A percentile compares a stretch with the other conserved stretches of the same genome.
phyloP scores from a whole-genome alignment of 1,284 basidiomycete species.

The Tilletia horrida region DNA sequence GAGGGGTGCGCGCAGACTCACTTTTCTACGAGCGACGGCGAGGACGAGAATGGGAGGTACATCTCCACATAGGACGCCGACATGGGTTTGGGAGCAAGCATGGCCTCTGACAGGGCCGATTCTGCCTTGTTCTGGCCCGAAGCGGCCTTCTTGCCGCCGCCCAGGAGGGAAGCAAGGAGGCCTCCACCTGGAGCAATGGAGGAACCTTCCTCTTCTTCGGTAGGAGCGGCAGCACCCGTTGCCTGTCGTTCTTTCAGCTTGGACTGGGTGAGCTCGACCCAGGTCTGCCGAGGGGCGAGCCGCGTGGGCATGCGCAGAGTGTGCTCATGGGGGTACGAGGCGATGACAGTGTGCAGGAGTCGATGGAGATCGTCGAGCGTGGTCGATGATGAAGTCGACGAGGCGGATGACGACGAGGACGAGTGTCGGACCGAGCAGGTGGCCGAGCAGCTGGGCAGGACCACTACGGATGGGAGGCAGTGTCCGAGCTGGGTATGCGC shows the following conservation, averaged over 20 bases:
- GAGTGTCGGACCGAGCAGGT: not conserved
- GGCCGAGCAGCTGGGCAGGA: no score
- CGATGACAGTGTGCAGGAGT: not conserved
- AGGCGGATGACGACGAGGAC: not conserved
- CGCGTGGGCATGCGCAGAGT: conserved; percentile 11
- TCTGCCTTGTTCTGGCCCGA: not conserved
- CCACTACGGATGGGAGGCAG: no score
- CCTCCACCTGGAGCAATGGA: no score
- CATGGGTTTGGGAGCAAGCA: conserved; percentile 45
- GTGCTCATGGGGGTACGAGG: conserved; percentile 7
- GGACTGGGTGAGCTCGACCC: conserved; percentile 15
- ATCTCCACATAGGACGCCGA: conserved; percentile 53
- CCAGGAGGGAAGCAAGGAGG: not conserved
- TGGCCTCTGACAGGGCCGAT: conserved; percentile 12
- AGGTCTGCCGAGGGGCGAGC: conserved; percentile 7
- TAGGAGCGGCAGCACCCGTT: no score
- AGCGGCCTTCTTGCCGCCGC: not conserved
- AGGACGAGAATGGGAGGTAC: conserved; percentile 45
- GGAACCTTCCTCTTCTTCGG: no score
- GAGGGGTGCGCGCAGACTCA: not conserved
- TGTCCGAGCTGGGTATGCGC: no score
- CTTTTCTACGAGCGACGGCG: conserved; percentile 13
- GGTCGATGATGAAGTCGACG: not conserved
- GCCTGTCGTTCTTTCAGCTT: no score
- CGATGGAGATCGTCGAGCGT: conserved; percentile 16